Evolutionary conservation across 1,139 yeast species (phyloP), one percentile per base, ranked within the genome.

Genomic region (Blastobotrys ciferrii): DNA sequence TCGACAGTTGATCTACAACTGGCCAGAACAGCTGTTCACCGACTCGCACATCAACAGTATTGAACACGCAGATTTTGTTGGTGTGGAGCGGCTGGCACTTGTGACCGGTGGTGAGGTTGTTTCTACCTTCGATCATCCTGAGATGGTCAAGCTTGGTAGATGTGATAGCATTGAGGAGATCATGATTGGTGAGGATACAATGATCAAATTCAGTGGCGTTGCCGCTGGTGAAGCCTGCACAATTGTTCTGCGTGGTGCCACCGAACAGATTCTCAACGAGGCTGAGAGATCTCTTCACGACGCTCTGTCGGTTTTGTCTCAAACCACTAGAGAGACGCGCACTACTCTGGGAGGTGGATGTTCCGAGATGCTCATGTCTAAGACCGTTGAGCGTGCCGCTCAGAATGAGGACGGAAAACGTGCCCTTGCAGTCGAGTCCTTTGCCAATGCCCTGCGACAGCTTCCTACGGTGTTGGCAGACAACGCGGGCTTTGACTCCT

Each of bases 71-170:
- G 99, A 94, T 69, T 94, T 94, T 61, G 98, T 88, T 64, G 99
- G 98, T 61, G 89, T 92, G 51, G 98, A 92, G 73, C 83, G 98
- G 66, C 78, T 92, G 59, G 96, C 98, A 3, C 75, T 92, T 44
- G 98, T 91, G 20, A 91, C 98, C 4, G 98, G 98, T 45, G 98
- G 96, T 62, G 98, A 92, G 72, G 98, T 94, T 49, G 96, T 85
- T 2, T 91, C 98, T 11, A 92, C 98, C 1, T 94, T 92, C 68
- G 98, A 94, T 65, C 78, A 83, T 58, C 96, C 98, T 19, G 95
- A 86, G 48, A 76, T 78, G 49, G 95, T 87, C 50, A 84, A 80
- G 65, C 73, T 91, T 49, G 99, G 98, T 46, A 78, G 82, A 65
- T 92, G 98, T 76, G 94, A 91, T 45, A 60, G 76, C 32, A 88